These are phyloP conservation scores for Hippophae rhamnoides DNA, from an alignment of 306 rosid species.

Conservation along the genomic window DNA sequence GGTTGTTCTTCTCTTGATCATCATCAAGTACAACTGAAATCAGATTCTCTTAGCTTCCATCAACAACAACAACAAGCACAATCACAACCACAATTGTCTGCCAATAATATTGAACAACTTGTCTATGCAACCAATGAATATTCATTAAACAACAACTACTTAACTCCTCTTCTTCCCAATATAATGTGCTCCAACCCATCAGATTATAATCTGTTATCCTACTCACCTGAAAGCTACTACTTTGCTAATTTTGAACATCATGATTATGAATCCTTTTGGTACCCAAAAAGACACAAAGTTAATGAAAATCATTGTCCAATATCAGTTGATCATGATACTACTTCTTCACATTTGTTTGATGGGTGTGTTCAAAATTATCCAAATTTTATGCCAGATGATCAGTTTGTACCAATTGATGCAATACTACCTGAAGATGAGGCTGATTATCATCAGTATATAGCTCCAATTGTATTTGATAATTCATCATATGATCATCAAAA, in stretches of 20 bases:
- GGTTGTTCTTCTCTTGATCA: constrained; percentile 3
- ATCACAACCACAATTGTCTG: constrained; percentile 4
- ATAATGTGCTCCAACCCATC: neutral
- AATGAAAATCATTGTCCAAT: neutral
- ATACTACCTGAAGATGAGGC: neutral
- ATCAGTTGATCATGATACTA: neutral
- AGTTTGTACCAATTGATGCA: too few species aligned
- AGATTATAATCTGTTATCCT: neutral
- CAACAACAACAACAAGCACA: constrained; percentile 3
- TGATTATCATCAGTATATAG: neutral
- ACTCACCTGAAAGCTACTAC: neutral
- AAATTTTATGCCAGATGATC: neutral
- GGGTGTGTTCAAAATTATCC: constrained; percentile 4
- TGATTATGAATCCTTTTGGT: constrained; percentile 5
- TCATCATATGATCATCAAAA: neutral
- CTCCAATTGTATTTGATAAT: neutral
- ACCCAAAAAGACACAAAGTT: constrained; percentile 12
- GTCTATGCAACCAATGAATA: neutral
- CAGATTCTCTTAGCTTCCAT: constrained; percentile 1
- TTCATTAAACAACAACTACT: neutral
- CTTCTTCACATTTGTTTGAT: neutral
- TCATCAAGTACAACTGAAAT: neutral
- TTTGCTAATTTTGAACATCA: neutral
- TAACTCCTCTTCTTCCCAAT: neutral
- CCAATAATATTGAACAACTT: constrained; percentile 3